A percentile compares a stretch with the other conserved stretches of the same genome.
Evolutionary conservation across 768 basidiomycete species (phyloP).

Genomic region (Boletus eberwhitei): DNA sequence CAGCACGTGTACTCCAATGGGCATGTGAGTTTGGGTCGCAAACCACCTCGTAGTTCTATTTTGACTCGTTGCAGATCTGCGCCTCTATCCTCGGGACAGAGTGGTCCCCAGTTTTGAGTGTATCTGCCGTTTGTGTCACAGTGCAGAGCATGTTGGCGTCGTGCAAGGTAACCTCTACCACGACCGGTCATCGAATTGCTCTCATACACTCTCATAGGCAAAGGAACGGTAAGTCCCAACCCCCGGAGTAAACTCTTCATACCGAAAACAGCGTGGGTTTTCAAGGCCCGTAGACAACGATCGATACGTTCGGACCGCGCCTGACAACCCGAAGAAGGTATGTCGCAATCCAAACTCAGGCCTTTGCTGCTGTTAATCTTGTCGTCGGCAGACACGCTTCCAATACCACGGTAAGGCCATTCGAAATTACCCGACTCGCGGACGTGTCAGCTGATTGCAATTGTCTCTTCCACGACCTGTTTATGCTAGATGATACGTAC

Average conservation of each 20-base stretch:
- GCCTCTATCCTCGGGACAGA: slow-evolving; percentile 87
- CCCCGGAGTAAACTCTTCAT: neutral
- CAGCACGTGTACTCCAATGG: slow-evolving; percentile 88
- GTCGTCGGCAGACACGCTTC: slow-evolving; percentile 60
- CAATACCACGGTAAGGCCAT: slow-evolving; percentile 68
- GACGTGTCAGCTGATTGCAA: slow-evolving; percentile 14
- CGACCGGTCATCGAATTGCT: neutral
- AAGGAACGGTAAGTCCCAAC: slow-evolving; percentile 56
- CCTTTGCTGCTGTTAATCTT: slow-evolving; percentile 7
- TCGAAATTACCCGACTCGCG: neutral
- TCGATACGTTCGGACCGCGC: slow-evolving; percentile 72
- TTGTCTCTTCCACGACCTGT: slow-evolving; percentile 1
- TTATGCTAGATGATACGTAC: slow-evolving; percentile 55
- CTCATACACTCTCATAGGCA: slow-evolving; percentile 34
- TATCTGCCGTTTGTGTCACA: slow-evolving; percentile 77
- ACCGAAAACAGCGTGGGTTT: slow-evolving; percentile 5
- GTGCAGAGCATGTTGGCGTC: slow-evolving; percentile 91
- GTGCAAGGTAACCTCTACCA: slow-evolving; percentile 62
- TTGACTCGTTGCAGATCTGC: slow-evolving; percentile 58
- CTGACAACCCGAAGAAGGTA: slow-evolving; percentile 86
- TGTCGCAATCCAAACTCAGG: slow-evolving; percentile 13
- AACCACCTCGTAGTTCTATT: slow-evolving; percentile 8
- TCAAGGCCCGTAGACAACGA: slow-evolving; percentile 79
- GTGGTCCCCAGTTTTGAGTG: slow-evolving; percentile 88
- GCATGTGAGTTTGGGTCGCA: slow-evolving; percentile 48